phyloP scores from a whole-genome alignment of 1,284 basidiomycete species.

The Leccinum solheimii region DNA sequence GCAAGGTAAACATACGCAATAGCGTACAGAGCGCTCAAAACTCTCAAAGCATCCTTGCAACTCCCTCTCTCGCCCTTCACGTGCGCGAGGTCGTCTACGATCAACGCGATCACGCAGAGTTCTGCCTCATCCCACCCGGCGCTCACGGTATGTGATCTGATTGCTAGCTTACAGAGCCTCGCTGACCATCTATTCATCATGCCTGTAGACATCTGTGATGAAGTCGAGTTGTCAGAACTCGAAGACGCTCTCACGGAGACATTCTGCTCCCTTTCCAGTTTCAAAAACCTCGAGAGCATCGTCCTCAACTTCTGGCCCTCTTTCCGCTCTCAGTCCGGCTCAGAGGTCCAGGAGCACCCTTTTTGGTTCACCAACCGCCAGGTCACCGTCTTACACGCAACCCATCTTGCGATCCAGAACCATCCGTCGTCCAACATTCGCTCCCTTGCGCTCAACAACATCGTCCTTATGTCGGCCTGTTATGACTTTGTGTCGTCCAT shows the following conservation, averaged over 20 bases:
- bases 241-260: conserved; percentile 33
- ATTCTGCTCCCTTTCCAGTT: conserved; percentile 24
- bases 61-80: conserved; percentile 23
- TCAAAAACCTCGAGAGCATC: conserved; percentile 24
- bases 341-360: conserved; percentile 31
- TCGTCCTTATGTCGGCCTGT: conserved; percentile 25
- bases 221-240: conserved; percentile 34
- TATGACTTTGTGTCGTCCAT: conserved; percentile 34
- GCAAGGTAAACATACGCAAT: conserved; percentile 22
- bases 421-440: conserved; percentile 18
- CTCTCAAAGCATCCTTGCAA: conserved; percentile 21
- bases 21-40: conserved; percentile 32
- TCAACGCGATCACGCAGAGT: conserved; percentile 24
- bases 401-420: conserved; percentile 24
- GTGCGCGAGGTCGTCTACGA: conserved; percentile 35
- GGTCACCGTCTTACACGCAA: conserved; percentile 26
- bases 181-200: background rate
- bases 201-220: conserved; percentile 25
- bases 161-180: background rate
- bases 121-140: conserved; percentile 22
- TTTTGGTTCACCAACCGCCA: conserved; percentile 36
- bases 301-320: conserved; percentile 35
- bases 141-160: conserved; percentile 13
- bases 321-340: conserved; percentile 27
- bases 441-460: conserved; percentile 30